phyloP scores from a whole-genome alignment of 257 asterid genomes.

The Verbascum thapsus region DNA sequence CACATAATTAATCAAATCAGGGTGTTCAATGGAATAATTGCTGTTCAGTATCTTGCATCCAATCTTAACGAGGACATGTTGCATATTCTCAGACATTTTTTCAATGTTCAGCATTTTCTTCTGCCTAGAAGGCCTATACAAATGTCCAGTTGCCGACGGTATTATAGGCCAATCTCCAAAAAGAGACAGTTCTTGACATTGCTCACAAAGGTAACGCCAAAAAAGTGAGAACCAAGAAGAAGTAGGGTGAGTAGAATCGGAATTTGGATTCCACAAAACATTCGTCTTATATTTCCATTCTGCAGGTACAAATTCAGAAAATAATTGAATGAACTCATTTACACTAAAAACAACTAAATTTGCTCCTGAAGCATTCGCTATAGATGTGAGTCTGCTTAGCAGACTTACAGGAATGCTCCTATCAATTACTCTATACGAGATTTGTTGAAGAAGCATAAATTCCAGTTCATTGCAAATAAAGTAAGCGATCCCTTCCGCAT shows the following conservation, averaged over 20 bases:
- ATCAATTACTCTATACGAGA: constrained; percentile 71
- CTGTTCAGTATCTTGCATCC: constrained; percentile 78
- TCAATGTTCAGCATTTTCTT: constrained; percentile 60
- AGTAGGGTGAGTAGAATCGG: constrained; percentile 63
- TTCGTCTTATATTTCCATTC: constrained; percentile 70
- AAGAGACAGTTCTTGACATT: constrained; percentile 61
- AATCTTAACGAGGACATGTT: constrained; percentile 63
- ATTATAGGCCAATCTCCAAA: constrained; percentile 96
- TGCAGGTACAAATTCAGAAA: constrained; percentile 67
- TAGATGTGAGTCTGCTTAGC: constrained; percentile 60
- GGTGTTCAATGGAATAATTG: constrained; percentile 61
- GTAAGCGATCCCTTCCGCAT: constrained; percentile 55
- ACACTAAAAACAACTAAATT: constrained; percentile 64
- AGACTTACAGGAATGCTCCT: constrained; percentile 60
- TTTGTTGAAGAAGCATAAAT: constrained; percentile 64
- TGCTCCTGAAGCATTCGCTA: constrained; percentile 80
- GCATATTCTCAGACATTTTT: constrained; percentile 68
- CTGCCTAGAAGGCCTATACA: constrained; percentile 67
- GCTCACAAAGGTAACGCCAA: constrained; percentile 75
- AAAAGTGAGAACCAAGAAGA: constrained; percentile 75
- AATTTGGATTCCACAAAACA: constrained; percentile 74
- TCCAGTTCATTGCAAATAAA: constrained; percentile 86
- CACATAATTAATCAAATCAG: constrained; percentile 68
- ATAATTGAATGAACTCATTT: constrained; percentile 56
- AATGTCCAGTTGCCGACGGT: constrained; percentile 74